phyloP scores from a whole-genome alignment of 1,284 basidiomycete species.

The Schizopora paradoxa region DNA sequence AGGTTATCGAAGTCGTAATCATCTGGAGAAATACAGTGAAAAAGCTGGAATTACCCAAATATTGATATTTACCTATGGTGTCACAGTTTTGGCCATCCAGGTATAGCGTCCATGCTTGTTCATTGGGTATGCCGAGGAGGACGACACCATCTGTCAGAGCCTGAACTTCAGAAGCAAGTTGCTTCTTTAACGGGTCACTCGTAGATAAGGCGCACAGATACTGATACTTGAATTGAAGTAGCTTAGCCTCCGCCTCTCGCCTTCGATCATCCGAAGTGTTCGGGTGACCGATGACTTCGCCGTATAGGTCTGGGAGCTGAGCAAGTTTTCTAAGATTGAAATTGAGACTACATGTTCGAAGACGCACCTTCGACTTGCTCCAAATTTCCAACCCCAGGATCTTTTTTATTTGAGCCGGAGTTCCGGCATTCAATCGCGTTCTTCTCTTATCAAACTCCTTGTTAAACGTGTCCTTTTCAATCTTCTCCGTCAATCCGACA shows the following conservation, averaged over 20 bases:
- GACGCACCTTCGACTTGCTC: conserved; percentile 48
- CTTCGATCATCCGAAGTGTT: conserved; percentile 69
- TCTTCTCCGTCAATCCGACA: conserved; percentile 47
- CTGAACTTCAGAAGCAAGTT: conserved; percentile 56
- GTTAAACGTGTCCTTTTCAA: conserved; percentile 52
- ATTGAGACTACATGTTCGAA: conserved; percentile 3
- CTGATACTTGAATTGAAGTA: conserved; percentile 57
- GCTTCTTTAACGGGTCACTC: conserved; percentile 41
- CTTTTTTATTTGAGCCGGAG: conserved; percentile 62
- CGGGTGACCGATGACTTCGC: conserved; percentile 73
- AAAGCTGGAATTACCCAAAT: conserved; percentile 9
- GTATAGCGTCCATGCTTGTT: conserved; percentile 73
- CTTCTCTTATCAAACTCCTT: conserved; percentile 74
- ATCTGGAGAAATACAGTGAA: conserved; percentile 33
- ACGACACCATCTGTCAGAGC: conserved; percentile 69
- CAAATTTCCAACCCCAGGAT: conserved; percentile 64
- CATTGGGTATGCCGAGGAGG: conserved; percentile 68
- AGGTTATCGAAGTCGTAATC: conserved; percentile 62
- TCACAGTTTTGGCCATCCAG: conserved; percentile 75
- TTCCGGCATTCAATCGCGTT: conserved; percentile 62
- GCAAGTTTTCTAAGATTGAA: conserved; percentile 10
- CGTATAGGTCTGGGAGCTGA: conserved; percentile 66
- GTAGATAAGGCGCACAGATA: conserved; percentile 51
- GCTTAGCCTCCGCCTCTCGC: conserved; percentile 62
- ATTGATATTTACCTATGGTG: conserved; percentile 50